Evolutionary conservation across 2,329 filamentous ascomycete species (phyloP), one percentile per base, ranked within the genome.

Genomic region (Xylaria sp.): DNA sequence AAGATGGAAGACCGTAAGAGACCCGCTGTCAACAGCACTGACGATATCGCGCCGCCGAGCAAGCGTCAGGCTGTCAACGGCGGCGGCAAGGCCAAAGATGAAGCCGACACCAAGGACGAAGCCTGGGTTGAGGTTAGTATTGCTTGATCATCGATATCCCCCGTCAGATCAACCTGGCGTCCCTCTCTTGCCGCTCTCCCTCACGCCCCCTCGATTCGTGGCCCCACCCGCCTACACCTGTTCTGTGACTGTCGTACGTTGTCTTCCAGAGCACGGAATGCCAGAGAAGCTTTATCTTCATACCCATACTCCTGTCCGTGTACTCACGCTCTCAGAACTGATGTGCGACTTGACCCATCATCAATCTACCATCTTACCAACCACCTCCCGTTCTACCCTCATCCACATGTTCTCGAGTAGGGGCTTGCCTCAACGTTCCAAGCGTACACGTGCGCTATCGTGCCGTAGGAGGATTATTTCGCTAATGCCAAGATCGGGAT

Each of bases 1-100:
- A 97, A 96, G 89, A 99, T 98, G 95, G 96, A 99, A 88, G 96
- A 98, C 86, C 94, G 96, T 89, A 99, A 99, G 89, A 91, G 96
- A 89, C 92, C 94, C 79, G 93, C 94, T 79, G 88, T 92, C 76
- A 88, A 89, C 82, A 92, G 91, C 79, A 85, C 89, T 78, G 93
- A 96, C 81, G 94, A 98, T 75, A 86, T 93, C 78, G 92, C 92
- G 74, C 95, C 95, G 74, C 94, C 95, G 25, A 92, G 90, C 79
- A 99, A 98, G 87, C 92, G 94, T 83, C 92, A 97, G 81, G 93
- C 94, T 65, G 88, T 95, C 74, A 98, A 97, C 86, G 94, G 94
- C 78, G 83, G 86, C 72, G 86, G 83, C 77, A 88, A 87, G 74
- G 86, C 86, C 71, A 87, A 88, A 68, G 86, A 89, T 68, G 81